Evolutionary conservation across 2,329 filamentous ascomycete species (phyloP).

Genomic region (Botrytis porri): DNA sequence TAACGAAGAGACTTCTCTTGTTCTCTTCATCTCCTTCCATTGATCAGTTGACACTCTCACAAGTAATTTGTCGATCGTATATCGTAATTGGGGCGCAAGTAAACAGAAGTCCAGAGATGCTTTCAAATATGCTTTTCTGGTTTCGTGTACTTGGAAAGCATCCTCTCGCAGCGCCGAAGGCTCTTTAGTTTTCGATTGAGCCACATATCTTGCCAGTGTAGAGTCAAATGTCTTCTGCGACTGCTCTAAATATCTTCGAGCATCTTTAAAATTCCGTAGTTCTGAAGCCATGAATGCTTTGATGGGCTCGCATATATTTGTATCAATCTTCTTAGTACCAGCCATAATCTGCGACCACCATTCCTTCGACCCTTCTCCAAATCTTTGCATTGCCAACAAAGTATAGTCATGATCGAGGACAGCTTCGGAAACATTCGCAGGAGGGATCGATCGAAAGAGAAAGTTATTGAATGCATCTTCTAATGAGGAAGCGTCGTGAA

Average conservation of each 20-base stretch:
- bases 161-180: constrained; percentile 88
- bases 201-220: constrained; percentile 75
- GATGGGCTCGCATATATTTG: constrained; percentile 76
- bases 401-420: constrained; percentile 95
- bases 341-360: constrained; percentile 78
- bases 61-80: constrained; percentile 79
- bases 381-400: constrained; percentile 76
- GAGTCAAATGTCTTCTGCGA: constrained; percentile 83
- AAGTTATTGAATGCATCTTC: constrained; percentile 79
- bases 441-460: constrained; percentile 71
- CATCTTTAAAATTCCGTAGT: constrained; percentile 81
- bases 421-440: constrained; percentile 71
- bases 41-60: constrained; percentile 82
- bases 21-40: constrained; percentile 78
- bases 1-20: constrained; percentile 61
- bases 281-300: constrained; percentile 74
- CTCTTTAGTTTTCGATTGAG: constrained; percentile 90
- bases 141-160: constrained; percentile 92
- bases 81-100: constrained; percentile 79
- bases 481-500: constrained; percentile 65
- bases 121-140: constrained; percentile 84
- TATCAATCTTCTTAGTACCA: constrained; percentile 74
- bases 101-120: constrained; percentile 92
- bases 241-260: constrained; percentile 69
- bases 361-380: constrained; percentile 81